Base-by-base conservation (phyloP, 164 flowering plant species). In the Liquidambar formosana region DNA sequence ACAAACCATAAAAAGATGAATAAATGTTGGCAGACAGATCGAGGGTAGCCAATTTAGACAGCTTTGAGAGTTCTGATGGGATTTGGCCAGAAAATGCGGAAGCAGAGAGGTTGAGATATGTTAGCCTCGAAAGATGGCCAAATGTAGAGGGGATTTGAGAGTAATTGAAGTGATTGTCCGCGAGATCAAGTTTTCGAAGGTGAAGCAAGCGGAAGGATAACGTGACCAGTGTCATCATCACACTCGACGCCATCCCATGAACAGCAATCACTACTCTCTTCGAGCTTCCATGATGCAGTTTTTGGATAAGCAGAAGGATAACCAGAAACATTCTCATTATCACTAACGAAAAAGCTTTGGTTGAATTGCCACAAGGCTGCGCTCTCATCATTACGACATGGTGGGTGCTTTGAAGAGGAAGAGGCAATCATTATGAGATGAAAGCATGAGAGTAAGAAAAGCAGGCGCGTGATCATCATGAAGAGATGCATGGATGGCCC, bases 211-310 rank as follows among this genome's bases (percentile, higher is more conserved):
- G 16, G 38, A 80, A 72, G 61, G 12, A 77, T 68, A 4, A 73
- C 80, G 53, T 60, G 71, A n/a, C 73, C 75, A 12, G 46, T 63
- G 16, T 25, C 8, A 5, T 51, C 14, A 3, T 73, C 66, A 19
- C 80, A 77, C 57, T 56, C 65, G 10, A 77, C 74, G 1, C 80
- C 77, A 14, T 66, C 72, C 80, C 80, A 77, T 1, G 45, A 61
- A 22, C 80, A 77, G 19, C 80, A 73, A 66, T 77, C 71, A 33
- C 41, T 33, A 10, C 13, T 41, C 45, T 3, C 28, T 25, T 11
- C 25, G 57, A 4, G 9, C 18, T n/a, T 60, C 75, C 75, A 72
- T 1, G 66, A 60, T 2, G 22, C 28, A 41, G 33, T 9, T 61
- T 71, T 71, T 14, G 69, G 65, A 54, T 63, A 53, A 38, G 67